Evolutionary conservation across 495 filamentous ascomycete species (phyloP).

Genomic region (Neurospora sp.): DNA sequence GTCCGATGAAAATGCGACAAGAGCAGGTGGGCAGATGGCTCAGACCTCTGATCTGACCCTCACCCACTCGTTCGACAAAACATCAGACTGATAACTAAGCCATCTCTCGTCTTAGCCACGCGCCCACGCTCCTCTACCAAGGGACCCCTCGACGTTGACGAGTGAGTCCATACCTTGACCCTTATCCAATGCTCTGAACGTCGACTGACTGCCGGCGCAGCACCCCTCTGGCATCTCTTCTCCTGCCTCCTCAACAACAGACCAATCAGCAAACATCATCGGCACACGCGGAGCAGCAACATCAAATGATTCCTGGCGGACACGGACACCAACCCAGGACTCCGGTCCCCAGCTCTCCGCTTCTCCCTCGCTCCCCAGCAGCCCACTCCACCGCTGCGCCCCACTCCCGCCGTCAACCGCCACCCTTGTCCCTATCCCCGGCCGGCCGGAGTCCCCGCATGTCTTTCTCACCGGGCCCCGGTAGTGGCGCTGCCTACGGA

Average conservation of each 20-base stretch:
- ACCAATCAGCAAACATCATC: conserved; percentile 1
- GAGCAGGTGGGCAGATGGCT: neutral
- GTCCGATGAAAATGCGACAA: neutral
- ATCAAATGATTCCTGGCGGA: neutral
- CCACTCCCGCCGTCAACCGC: neutral
- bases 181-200: neutral
- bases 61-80: neutral
- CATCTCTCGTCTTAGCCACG: conserved; percentile 21
- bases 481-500: conserved; percentile 13
- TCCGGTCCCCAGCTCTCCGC: conserved; percentile 11
- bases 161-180: conserved; percentile 29
- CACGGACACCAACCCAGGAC: neutral
- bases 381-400: conserved; percentile 12
- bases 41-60: no score
- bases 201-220: conserved; percentile 10
- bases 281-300: conserved; percentile 1
- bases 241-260: conserved; percentile 8
- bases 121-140: conserved; percentile 44
- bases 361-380: conserved; percentile 14
- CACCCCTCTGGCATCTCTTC: conserved; percentile 18
- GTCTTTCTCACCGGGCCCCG: conserved; percentile 12
- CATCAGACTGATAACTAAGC: neutral
- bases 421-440: neutral
- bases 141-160: conserved; percentile 45
- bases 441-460: conserved; percentile 12